Evolutionary conservation across 345 rosid species (phyloP), one percentile per base, ranked within the genome.

Genomic region (Eucalyptus sideroxylon): DNA sequence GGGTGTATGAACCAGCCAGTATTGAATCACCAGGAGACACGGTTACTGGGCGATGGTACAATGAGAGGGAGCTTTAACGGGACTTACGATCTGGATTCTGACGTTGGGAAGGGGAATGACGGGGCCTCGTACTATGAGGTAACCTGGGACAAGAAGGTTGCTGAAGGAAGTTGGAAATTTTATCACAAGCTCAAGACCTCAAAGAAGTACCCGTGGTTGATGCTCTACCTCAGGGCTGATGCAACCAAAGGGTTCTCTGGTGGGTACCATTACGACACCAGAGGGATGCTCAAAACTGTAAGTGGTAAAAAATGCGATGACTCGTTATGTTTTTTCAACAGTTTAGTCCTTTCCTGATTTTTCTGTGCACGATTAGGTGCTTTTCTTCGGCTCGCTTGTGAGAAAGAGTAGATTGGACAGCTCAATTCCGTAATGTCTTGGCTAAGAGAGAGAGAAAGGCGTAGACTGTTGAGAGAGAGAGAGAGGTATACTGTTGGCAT

Each of bases 201-300:
- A 85, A 87, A 87, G 34, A 95, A 94, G 89, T 96, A 97, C 90
- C 97, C 97, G 89, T 97, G 99, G 99, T 69, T 97, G 90, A 97
- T 97, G 99, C 95, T 97, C 26, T 97, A 97, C 92, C 96, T 96
- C 26, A 93, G 99, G 91, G 98, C 98, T 40, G 99, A 97, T 93
- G 98, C 99, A 40, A 94, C 98, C 42, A 88, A 88, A 87, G 98
- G 98, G 24, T 93, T 90, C 92, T 96, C 98, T 26, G 99, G 97
- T 37, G 96, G 97, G 1, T 97, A 97, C 92, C 97, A 92, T 90
- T 95, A 97, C 65, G 93, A 91, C 86, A 95, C 97, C 81, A 93
- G 98, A 90, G 99, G 99, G 90, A 97, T 97, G 97, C 96, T 96
- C 87, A 93, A 94, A 90, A 93, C 90, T 47, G 94, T 95, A 90